Base-by-base conservation (phyloP, 2,329 filamentous ascomycete genomes). In the Verticillium isaacii region DNA sequence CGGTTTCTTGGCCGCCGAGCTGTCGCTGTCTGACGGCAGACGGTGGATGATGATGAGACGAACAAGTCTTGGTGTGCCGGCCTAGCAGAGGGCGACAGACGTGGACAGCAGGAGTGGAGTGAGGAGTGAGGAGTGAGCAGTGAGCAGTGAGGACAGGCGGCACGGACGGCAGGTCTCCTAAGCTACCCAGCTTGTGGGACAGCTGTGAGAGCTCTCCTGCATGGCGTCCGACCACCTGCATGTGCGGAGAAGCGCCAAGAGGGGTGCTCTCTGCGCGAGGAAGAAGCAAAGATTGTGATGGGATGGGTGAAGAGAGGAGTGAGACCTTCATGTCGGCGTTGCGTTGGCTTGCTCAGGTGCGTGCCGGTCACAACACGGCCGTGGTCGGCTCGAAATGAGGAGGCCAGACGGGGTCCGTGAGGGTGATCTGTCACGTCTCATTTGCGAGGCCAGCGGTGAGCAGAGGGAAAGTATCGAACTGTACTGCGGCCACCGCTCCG, bases 351-450 rank as follows among this genome's bases (percentile, higher is more conserved):
- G 29, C 29, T 29, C 29, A 29, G 34, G 34, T 25, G 25, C 25
- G 23, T 50, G 45, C 45, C 45, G 45, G 29, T n/a, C 45, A n/a
- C 39, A n/a, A 50, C 45, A 23, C 45, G 19, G 9, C 19, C n/a
- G 9, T 23, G 45, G 9, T 8, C 23, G 45, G 45, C 19, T 50
- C 12, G 45, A 50, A 50, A 50, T 50, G 45, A n/a, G 19, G n/a
- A n/a, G 45, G 45, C 45, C 45, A 50, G n/a, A 32, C 36, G 32
- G 55, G 55, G 55, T 36, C 55, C 32, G 55, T n/a, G 32, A 34
- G 55, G 32, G 32, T 57, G 55, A 57, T 57, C 55, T 57, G 55
- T 57, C 55, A 57, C 55, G 34, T 57, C 55, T 23, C 55, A 37
- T 57, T 36, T 57, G 32, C 34, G 55, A 19, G 19, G 50, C 45